These are phyloP conservation scores for Lachancea fermentati DNA, from an alignment of 805 yeast genomes.

Conservation along the genomic window DNA sequence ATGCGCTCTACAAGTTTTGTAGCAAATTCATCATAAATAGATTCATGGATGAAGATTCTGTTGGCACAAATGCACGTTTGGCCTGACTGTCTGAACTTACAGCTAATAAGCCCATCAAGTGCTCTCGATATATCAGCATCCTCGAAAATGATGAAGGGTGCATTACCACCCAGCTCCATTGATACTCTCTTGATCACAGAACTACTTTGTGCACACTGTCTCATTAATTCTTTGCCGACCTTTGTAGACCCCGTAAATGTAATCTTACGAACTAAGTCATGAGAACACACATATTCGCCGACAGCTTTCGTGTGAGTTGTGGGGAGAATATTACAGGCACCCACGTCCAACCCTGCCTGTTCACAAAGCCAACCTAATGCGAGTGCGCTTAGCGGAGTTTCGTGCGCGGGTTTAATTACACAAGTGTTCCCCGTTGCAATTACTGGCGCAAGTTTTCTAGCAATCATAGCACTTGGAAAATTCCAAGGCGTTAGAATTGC, in stretches of 20 bases:
- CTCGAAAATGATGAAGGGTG: conserved; percentile 69
- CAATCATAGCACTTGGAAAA: conserved; percentile 75
- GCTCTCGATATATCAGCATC: conserved; percentile 68
- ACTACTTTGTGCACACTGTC: conserved; percentile 41
- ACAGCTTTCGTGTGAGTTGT: conserved; percentile 36
- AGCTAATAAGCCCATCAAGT: conserved; percentile 56
- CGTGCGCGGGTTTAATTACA: conserved; percentile 71
- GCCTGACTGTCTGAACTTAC: conserved; percentile 72
- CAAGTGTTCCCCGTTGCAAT: conserved; percentile 76
- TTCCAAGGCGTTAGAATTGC: conserved; percentile 83
- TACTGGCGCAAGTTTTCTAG: conserved; percentile 71
- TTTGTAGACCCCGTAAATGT: conserved; percentile 77
- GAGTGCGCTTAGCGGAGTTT: conserved; percentile 68
- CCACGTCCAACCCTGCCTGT: conserved; percentile 67
- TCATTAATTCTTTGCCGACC: conserved; percentile 63
- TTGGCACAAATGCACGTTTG: conserved; percentile 82
- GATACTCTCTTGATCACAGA: conserved; percentile 64
- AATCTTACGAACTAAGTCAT: conserved; percentile 53
- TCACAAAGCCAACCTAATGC: conserved; percentile 57
- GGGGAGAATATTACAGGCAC: conserved; percentile 60
- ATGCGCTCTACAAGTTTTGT: conserved; percentile 43
- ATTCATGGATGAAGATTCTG: conserved; percentile 59
- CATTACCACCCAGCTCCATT: conserved; percentile 76
- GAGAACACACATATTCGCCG: conserved; percentile 54
- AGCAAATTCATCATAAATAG: conserved; percentile 58